Base-by-base conservation (phyloP, 495 filamentous ascomycete species). In the Penicillium lagena region DNA sequence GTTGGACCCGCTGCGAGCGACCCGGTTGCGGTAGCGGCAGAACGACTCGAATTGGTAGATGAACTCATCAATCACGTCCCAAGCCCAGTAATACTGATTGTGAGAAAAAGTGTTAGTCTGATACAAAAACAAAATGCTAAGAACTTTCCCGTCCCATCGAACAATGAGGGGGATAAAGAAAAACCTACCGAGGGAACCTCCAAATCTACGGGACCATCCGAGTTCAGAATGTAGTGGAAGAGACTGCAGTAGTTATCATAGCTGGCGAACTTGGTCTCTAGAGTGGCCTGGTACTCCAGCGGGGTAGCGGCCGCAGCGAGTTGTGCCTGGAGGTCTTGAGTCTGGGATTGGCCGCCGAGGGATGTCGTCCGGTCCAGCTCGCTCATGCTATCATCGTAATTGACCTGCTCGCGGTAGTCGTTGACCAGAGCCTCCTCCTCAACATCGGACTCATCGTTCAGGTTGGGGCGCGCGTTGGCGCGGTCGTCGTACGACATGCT, bases 1-100 rank as follows among this genome's bases (percentile, higher is more conserved):
- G 58, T 87, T 89, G 63, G 83, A 82, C 51, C 76, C 86, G 57
- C 88, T 87, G 56, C 88, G 80, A 46, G 93, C 93, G 47, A 96
- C 80, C 31, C 89, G 82, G 54, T 93, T 87, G 54, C 93, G 85
- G 78, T 96, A 95, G 42, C 87, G 85, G 66, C 89, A 97, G 76
- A 97, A 98, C 32, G 89, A 94, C 75, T 98, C 96, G 77, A 98
- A 98, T 68, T 98, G 93, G 77, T 98, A 98, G 70, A 98, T 97
- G 73, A 98, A 98, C 62, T 98, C 93, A 60, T 98, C 93, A 67
- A 98, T 97, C 47, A 96, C 94, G 71, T 98, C 93, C 93, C 94
- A 98, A 12, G 93, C 94, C 93, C 93, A 98, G 73, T 89, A 95
- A 70, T 95, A 90, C 93, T 98, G 68, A 67, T 42, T 5, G 29